Evolutionary conservation across 2,329 filamentous ascomycete genomes (phyloP), one percentile per base, ranked within the genome.

Genomic region (Sclerotinia minor): DNA sequence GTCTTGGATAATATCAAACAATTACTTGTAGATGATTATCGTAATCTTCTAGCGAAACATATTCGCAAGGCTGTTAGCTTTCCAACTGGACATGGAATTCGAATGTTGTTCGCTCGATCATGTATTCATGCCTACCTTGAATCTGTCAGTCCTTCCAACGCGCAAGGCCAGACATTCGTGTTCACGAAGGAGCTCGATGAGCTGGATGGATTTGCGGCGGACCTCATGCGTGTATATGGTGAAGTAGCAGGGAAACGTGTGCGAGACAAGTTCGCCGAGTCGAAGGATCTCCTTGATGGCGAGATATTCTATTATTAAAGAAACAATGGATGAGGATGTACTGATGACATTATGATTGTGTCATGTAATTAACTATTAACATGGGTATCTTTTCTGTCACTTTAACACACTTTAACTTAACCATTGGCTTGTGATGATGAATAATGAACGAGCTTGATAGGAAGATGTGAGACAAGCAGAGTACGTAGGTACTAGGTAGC

Each of bases 151-250:
- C 38, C 26, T 13, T 13, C 38, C 15, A 19, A 67, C 24, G 24
- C 11, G n/a, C 3, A 54, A 53, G 50, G 15, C 6, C 4, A 24
- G n/a, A 15, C 9, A 21, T 41, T 71, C 69, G 35, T 50, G n/a
- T 44, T 69, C 17, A n/a, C 52, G 4, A 60, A 47, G 5, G 70
- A 72, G 11, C 19, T 72, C n/a, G 54, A 63, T 1, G 57, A 69
- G 19, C 17, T 69, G 19, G 71, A 69, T 9, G 32, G 54, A 1
- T 71, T 72, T 58, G 64, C 64, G 0, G 19, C 58, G 2, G 68
- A 71, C 1, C 35, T 72, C 24, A 32, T 69, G 15, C 55, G 29
- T 11, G 47, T 44, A 9, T 68, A 60, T 24, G 50, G 29, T 17
- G 2, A 66, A 32, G 26, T 55, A 5, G 17, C 64, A 26, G 45